phyloP scores from a whole-genome alignment of 2,329 filamentous ascomycete species.

The Diaporthe caulivora region DNA sequence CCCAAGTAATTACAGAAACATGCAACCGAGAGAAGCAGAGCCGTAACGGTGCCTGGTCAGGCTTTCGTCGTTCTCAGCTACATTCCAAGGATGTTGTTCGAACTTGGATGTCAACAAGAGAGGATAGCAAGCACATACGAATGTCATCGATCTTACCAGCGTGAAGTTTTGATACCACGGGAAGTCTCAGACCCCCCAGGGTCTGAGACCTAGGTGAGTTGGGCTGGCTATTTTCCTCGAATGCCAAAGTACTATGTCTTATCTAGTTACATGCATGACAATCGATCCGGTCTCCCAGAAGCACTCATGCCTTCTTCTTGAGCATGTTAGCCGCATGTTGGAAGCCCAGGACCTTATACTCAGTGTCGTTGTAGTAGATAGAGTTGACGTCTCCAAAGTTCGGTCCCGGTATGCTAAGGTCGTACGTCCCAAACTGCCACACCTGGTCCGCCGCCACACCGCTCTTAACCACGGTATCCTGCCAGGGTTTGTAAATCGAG shows the following conservation, averaged over 20 bases:
- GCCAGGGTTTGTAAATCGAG: slow-evolving; percentile 37
- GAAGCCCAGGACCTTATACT: slow-evolving; percentile 34
- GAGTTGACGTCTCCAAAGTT: slow-evolving; percentile 34
- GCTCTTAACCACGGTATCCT: slow-evolving; percentile 37
- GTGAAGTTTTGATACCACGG: neutral
- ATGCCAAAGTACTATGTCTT: neutral
- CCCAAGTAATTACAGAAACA: too few relatives aligned
- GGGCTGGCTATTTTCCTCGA: neutral
- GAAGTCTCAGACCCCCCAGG: neutral
- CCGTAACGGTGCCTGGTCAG: too few relatives aligned
- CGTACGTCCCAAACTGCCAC: slow-evolving; percentile 39
- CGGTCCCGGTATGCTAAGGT: slow-evolving; percentile 31
- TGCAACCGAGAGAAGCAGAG: too few relatives aligned
- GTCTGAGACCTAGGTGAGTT: neutral
- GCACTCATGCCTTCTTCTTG: slow-evolving; percentile 27
- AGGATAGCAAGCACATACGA: neutral
- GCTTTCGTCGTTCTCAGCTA: too few relatives aligned
- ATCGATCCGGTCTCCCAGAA: neutral
- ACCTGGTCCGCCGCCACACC: slow-evolving; percentile 39
- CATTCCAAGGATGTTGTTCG: too few relatives aligned
- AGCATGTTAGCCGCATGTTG: slow-evolving; percentile 36
- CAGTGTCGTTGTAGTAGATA: slow-evolving; percentile 36
- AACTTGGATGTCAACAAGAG: too few relatives aligned
- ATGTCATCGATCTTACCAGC: neutral
- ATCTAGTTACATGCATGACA: neutral